Percentiles rank a stretch among this genome's conserved stretches.
Evolutionary conservation across 495 filamentous ascomycete genomes (phyloP).

Genomic region (Daldinia vernicosa): DNA sequence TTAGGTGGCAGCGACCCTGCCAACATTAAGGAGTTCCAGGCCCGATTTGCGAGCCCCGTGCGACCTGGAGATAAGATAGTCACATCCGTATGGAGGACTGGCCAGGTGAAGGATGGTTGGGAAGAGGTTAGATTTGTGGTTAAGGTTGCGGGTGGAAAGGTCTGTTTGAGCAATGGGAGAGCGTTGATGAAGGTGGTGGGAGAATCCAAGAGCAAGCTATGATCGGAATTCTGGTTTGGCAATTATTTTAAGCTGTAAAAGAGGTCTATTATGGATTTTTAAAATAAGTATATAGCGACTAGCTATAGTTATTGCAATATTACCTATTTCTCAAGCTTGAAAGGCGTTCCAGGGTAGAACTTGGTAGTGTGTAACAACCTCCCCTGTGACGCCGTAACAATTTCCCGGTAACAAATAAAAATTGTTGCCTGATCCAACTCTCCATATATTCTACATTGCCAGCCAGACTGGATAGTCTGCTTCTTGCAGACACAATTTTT

Average conservation of each 20-base stretch:
- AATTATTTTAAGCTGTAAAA: neutral
- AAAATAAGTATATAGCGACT: neutral
- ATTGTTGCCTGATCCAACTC: slow-evolving; percentile 26
- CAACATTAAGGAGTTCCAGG: slow-evolving; percentile 87
- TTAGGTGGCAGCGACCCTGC: slow-evolving; percentile 79
- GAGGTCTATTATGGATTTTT: neutral
- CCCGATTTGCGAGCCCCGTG: slow-evolving; percentile 85
- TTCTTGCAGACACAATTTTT: slow-evolving; percentile 2
- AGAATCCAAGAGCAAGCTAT: slow-evolving; percentile 71
- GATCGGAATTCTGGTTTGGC: slow-evolving; percentile 20
- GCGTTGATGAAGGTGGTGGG: slow-evolving; percentile 74
- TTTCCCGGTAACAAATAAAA: slow-evolving; percentile 25
- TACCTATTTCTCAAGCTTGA: neutral
- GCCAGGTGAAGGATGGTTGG: slow-evolving; percentile 72
- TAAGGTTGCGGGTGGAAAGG: slow-evolving; percentile 75
- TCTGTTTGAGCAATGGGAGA: slow-evolving; percentile 83
- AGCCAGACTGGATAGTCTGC: neutral
- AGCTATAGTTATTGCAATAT: neutral
- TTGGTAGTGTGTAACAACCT: neutral
- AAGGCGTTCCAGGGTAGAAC: neutral
- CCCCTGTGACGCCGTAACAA: too few relatives aligned
- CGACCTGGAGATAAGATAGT: slow-evolving; percentile 77
- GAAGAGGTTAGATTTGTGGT: slow-evolving; percentile 85
- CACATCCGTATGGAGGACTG: slow-evolving; percentile 70
- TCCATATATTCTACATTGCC: slow-evolving; percentile 8